phyloP scores from a whole-genome alignment of 2,329 filamentous ascomycete species.

The Stachybotrys chartarum region DNA sequence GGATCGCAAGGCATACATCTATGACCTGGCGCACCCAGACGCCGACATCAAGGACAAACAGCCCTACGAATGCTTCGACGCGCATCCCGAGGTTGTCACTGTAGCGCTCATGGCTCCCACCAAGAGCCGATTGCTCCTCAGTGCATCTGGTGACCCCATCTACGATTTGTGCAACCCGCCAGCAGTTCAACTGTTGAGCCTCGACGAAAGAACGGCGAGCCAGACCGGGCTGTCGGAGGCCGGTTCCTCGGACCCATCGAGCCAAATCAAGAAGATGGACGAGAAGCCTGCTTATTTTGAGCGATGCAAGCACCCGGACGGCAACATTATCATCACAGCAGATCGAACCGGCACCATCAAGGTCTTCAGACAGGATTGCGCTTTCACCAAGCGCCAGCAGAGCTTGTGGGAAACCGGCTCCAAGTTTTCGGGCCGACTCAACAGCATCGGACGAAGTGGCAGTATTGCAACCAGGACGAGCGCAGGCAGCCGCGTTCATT shows the following conservation, averaged over 20 bases:
- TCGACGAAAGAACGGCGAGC: constrained; percentile 51
- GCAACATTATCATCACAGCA: constrained; percentile 87
- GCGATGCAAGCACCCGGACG: constrained; percentile 67
- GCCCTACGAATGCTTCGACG: constrained; percentile 83
- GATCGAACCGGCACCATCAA: constrained; percentile 87
- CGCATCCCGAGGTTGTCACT: constrained; percentile 82
- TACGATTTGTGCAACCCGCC: constrained; percentile 96
- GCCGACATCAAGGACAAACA: constrained; percentile 68
- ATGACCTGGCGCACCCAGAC: constrained; percentile 52
- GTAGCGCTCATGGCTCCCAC: constrained; percentile 80
- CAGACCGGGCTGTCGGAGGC: constrained; percentile 30
- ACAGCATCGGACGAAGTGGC: constrained; percentile 51
- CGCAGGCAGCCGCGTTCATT: constrained; percentile 38
- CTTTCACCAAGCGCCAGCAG: constrained; percentile 66
- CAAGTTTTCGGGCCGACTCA: constrained; percentile 63
- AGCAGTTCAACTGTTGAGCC: constrained; percentile 72
- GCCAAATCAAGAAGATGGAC: constrained; percentile 39
- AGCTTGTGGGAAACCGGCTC: constrained; percentile 75
- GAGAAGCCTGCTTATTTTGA: constrained; percentile 73
- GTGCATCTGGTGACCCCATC: constrained; percentile 81
- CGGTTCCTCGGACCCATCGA: constrained; percentile 23
- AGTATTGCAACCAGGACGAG: constrained; percentile 50
- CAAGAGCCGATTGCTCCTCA: constrained; percentile 68
- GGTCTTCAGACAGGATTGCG: constrained; percentile 92
- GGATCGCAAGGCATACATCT: constrained; percentile 83